A percentile compares a stretch with the other conserved stretches of the same genome.
phyloP scores from a whole-genome alignment of 495 filamentous ascomycete genomes.

The Aspergillus egyptiacus region DNA sequence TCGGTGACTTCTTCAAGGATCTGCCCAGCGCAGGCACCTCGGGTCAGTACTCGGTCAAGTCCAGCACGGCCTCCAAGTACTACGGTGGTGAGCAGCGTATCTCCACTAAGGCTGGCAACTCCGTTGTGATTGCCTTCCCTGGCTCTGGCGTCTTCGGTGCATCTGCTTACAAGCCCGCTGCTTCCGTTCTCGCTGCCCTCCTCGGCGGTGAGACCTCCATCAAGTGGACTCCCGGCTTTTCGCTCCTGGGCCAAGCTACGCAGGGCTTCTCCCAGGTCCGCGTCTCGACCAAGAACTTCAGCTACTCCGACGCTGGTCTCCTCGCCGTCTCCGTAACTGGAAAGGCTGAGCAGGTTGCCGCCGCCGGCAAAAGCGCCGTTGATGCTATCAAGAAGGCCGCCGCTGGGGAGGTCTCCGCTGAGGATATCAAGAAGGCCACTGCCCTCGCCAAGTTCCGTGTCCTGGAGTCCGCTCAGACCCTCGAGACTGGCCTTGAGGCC shows the following conservation, averaged over 20 bases:
- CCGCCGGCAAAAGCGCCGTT: constrained; percentile 56
- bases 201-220: constrained; percentile 85
- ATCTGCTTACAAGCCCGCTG: constrained; percentile 78
- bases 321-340: constrained; percentile 76
- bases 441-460: constrained; percentile 92
- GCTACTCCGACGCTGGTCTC: constrained; percentile 93
- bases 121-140: constrained; percentile 85
- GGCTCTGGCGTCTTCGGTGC: constrained; percentile 70
- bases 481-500: constrained; percentile 58
- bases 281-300: constrained; percentile 64
- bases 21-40: constrained; percentile 34
- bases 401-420: constrained; percentile 65
- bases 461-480: constrained; percentile 73
- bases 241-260: constrained; percentile 72
- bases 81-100: constrained; percentile 92
- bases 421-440: constrained; percentile 85
- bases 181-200: constrained; percentile 79
- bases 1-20: constrained; percentile 75
- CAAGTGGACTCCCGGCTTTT: constrained; percentile 95
- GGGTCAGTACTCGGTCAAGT: constrained; percentile 34
- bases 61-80: constrained; percentile 65
- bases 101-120: constrained; percentile 62
- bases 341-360: constrained; percentile 58
- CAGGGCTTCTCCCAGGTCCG: constrained; percentile 57
- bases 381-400: constrained; percentile 75